A percentile compares a stretch with the other conserved stretches of the same genome.
Evolutionary conservation across 2,329 filamentous ascomycete species (phyloP).

Genomic region (Apiospora saccharicola): DNA sequence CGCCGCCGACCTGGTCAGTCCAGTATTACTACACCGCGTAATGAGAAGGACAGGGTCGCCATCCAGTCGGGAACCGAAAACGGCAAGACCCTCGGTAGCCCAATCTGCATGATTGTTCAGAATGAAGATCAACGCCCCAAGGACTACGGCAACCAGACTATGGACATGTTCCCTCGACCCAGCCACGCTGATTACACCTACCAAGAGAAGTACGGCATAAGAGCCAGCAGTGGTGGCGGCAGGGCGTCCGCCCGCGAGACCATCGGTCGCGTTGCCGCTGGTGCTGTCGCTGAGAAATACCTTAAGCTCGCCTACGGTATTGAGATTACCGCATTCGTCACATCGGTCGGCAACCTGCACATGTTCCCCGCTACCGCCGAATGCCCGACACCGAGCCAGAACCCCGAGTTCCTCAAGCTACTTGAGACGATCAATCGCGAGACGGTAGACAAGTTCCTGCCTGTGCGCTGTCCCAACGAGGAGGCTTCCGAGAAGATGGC

Average conservation of each 20-base stretch:
- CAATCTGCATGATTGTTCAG: slow-evolving; percentile 84
- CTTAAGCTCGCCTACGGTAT: slow-evolving; percentile 80
- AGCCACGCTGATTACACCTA: slow-evolving; percentile 98
- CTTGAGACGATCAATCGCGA: slow-evolving; percentile 75
- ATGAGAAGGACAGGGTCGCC: slow-evolving; percentile 90
- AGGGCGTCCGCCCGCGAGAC: slow-evolving; percentile 94
- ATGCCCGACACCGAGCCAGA: slow-evolving; percentile 73
- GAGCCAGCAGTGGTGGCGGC: slow-evolving; percentile 89
- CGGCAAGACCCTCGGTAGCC: slow-evolving; percentile 88
- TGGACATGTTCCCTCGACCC: slow-evolving; percentile 90
- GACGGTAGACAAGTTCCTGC: slow-evolving; percentile 83
- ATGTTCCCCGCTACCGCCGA: slow-evolving; percentile 76
- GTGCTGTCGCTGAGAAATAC: slow-evolving; percentile 94
- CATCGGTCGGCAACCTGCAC: slow-evolving; percentile 81
- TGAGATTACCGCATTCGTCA: slow-evolving; percentile 90
- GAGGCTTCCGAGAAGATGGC: slow-evolving; percentile 75
- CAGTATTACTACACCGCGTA: slow-evolving; percentile 86
- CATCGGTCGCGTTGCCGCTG: slow-evolving; percentile 89
- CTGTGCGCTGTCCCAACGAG: slow-evolving; percentile 83
- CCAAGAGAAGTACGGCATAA: slow-evolving; percentile 94
- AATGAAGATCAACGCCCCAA: slow-evolving; percentile 94
- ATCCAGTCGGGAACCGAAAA: slow-evolving; percentile 95
- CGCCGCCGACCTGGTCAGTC: slow-evolving; percentile 89
- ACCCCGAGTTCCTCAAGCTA: slow-evolving; percentile 81
- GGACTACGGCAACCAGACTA: slow-evolving; percentile 89